Conservation (phyloP, 2,329 filamentous ascomycete genomes). For the Nemania sp. region DNA sequence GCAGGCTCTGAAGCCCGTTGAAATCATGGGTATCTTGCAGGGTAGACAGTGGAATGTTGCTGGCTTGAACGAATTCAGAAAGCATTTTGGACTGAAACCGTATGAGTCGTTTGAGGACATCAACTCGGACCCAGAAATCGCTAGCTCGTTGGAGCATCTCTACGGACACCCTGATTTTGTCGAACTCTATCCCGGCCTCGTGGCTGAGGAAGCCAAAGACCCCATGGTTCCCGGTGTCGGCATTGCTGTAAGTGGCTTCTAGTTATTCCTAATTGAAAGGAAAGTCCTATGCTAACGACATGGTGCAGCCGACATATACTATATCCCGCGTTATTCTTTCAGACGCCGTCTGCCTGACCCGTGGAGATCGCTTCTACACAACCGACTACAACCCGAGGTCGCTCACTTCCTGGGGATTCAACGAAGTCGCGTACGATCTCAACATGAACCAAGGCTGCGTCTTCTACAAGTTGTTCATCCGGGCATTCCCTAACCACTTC, state of each 20-base stretch:
- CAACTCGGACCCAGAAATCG: conserved; percentile 74
- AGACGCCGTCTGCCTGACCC: conserved; percentile 77
- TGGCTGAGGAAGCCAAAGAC: conserved; percentile 74
- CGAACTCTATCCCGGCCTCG: conserved; percentile 79
- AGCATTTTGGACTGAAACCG: conserved; percentile 76
- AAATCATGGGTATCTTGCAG: conserved; percentile 80
- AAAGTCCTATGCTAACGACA: conserved; percentile 10
- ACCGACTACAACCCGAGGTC: conserved; percentile 74
- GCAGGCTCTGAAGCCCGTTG: conserved; percentile 71
- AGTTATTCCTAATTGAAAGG: neutral
- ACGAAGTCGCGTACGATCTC: conserved; percentile 73
- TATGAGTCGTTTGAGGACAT: conserved; percentile 83
- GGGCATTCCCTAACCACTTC: conserved; percentile 82
- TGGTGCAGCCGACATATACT: conserved; percentile 66
- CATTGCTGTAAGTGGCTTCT: conserved; percentile 53
- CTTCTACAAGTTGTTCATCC: conserved; percentile 81
- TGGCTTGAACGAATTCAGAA: conserved; percentile 82
- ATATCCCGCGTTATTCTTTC: conserved; percentile 77
- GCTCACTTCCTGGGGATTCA: conserved; percentile 84
- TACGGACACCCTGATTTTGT: conserved; percentile 81
- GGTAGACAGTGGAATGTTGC: conserved; percentile 77
- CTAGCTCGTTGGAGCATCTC: conserved; percentile 66
- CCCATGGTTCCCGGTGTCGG: conserved; percentile 76
- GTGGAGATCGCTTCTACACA: conserved; percentile 80
- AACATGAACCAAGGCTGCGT: conserved; percentile 79